Conservation (phyloP, 2,329 filamentous ascomycete species). For the Immersiporthe knoxdaviesiana region DNA sequence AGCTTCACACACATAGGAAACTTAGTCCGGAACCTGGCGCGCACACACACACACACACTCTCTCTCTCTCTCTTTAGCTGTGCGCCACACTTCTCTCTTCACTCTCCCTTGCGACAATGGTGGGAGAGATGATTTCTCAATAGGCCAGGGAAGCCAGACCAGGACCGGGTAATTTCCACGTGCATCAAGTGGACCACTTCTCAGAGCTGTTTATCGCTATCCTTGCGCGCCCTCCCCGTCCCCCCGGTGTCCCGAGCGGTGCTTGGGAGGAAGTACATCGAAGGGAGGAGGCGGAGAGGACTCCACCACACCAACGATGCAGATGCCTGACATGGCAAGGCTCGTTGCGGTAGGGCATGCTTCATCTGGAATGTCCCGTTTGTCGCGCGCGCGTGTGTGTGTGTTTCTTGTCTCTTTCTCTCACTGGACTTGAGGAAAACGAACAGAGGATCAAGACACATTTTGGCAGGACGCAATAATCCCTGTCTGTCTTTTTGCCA, state of each 20-base stretch:
- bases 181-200: conserved; percentile 6
- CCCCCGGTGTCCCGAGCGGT: conserved; percentile 6
- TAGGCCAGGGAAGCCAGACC: not conserved
- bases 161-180: conserved; percentile 20
- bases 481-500: too few species aligned
- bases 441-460: not conserved
- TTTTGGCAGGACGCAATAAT: not conserved
- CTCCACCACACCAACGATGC: conserved; percentile 19
- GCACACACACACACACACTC: too few species aligned
- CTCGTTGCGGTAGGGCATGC: conserved; percentile 11
- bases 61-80: too few species aligned
- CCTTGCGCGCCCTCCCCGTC: conserved; percentile 7
- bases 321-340: conserved; percentile 27
- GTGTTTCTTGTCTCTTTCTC: not conserved
- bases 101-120: not conserved
- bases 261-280: not conserved
- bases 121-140: not conserved
- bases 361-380: conserved; percentile 13
- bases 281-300: not conserved
- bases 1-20: not conserved
- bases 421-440: not conserved
- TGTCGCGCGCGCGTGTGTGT: too few species aligned
- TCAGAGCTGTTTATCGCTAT: conserved; percentile 14
- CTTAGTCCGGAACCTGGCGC: not conserved
- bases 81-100: too few species aligned